These are phyloP conservation scores for Entophlyctis helioformis DNA, from an alignment of 192 early-diverging fungal species.

Conservation along the genomic window DNA sequence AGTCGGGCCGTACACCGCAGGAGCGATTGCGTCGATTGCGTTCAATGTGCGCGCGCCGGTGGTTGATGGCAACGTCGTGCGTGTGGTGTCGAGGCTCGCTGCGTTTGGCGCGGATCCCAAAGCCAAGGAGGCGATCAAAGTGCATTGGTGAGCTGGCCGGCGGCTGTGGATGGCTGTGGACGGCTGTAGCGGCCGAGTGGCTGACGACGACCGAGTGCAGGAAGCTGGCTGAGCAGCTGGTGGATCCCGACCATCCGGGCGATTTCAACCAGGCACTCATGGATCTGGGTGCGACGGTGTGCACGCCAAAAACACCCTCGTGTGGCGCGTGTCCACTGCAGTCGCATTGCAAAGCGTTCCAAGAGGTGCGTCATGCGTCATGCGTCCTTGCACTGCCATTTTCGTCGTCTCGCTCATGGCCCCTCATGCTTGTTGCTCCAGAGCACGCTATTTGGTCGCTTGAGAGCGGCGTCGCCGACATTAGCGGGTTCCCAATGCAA, in stretches of 20 bases:
- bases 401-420: background rate
- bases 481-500: no score
- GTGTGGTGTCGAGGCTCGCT: slow-evolving; percentile 50
- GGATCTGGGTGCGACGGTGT: slow-evolving; percentile 66
- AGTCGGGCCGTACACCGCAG: slow-evolving; percentile 61
- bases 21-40: slow-evolving; percentile 59
- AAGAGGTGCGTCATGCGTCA: slow-evolving; percentile 32
- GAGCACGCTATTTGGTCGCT: background rate
- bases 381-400: background rate
- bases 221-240: slow-evolving; percentile 40
- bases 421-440: background rate
- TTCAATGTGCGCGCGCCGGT: slow-evolving; percentile 46
- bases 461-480: background rate
- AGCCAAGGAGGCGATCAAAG: slow-evolving; percentile 32
- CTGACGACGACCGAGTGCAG: slow-evolving; percentile 6
- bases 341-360: slow-evolving; percentile 41
- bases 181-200: background rate
- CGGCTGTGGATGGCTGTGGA: no score
- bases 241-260: slow-evolving; percentile 47
- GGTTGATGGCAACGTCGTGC: slow-evolving; percentile 70
- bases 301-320: slow-evolving; percentile 52
- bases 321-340: slow-evolving; percentile 53
- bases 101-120: slow-evolving; percentile 58
- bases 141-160: slow-evolving; percentile 39
- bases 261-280: slow-evolving; percentile 72